Evolutionary conservation across 179 eudicot species (phyloP).

Genomic region (Amaranthus tricolor): DNA sequence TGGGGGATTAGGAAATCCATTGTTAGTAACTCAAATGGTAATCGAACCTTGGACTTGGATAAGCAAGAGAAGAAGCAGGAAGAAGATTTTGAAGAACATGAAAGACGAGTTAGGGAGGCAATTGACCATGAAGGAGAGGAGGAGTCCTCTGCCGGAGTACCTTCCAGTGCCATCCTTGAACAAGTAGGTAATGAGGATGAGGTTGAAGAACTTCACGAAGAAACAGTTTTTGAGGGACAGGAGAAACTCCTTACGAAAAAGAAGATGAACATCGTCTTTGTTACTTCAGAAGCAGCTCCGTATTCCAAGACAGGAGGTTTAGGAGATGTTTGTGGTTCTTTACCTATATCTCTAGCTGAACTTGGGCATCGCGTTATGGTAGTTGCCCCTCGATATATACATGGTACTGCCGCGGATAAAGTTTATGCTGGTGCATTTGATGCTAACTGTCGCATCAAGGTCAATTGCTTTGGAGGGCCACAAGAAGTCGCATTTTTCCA

Average conservation of each 20-base stretch:
- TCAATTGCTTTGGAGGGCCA: constrained; percentile 75
- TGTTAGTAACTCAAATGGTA: constrained; percentile 29
- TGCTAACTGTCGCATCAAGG: constrained; percentile 46
- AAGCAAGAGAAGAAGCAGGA: constrained; percentile 12
- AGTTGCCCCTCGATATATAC: constrained; percentile 79
- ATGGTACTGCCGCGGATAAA: constrained; percentile 74
- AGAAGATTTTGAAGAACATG: constrained; percentile 19
- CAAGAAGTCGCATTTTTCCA: constrained; percentile 90
- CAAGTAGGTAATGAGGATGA: constrained; percentile 5
- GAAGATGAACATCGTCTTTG: constrained; percentile 59
- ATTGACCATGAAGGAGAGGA: constrained; percentile 27
- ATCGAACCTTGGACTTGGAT: constrained; percentile 18
- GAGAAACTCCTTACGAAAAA: constrained; percentile 31
- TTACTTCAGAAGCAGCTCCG: constrained; percentile 88
- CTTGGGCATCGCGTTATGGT: constrained; percentile 99
- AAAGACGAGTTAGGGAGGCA: constrained; percentile 3
- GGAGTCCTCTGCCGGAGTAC: constrained; percentile 27
- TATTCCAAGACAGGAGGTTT: constrained; percentile 98
- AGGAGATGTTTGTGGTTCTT: constrained; percentile 99
- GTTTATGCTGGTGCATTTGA: constrained; percentile 56
- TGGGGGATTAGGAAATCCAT: constrained; percentile 8
- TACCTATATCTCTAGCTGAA: constrained; percentile 82
- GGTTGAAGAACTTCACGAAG: constrained; percentile 23
- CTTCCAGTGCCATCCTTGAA: constrained; percentile 43
- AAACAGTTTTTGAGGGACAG: constrained; percentile 32